Conservation (phyloP, 1,284 basidiomycete genomes). For the Irpex sp. region DNA sequence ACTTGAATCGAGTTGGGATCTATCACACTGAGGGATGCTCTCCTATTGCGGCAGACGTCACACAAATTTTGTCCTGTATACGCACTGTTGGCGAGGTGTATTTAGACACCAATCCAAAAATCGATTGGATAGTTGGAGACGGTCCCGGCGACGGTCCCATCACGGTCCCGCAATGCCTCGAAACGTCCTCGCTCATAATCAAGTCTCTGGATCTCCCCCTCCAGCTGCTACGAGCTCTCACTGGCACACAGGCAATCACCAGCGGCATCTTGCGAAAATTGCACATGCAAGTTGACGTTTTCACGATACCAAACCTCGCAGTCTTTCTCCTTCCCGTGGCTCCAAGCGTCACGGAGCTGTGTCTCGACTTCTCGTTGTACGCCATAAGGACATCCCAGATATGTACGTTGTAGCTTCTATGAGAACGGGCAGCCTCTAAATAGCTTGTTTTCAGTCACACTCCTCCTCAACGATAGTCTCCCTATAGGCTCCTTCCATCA, state of each 20-base stretch:
- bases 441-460: not conserved
- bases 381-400: not conserved
- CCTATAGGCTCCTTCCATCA: not conserved
- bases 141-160: not conserved
- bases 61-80: not conserved
- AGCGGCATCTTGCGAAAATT: not conserved
- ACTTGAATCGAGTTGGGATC: not conserved
- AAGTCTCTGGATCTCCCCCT: not conserved
- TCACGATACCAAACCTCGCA: not conserved
- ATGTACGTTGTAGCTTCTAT: not conserved
- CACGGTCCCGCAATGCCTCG: not conserved
- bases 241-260: not conserved
- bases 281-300: not conserved
- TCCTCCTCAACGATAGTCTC: not conserved
- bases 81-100: not conserved
- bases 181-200: not conserved
- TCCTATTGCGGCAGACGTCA: not conserved
- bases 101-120: not conserved
- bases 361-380: not conserved
- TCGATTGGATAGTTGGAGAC: not conserved
- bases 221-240: not conserved
- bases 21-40: not conserved
- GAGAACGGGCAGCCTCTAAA: not conserved
- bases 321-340: not conserved
- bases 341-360: not conserved